Evolutionary conservation across 805 yeast genomes (phyloP), one percentile per base, ranked within the genome.

Genomic region (Wickerhamia fluorescens): DNA sequence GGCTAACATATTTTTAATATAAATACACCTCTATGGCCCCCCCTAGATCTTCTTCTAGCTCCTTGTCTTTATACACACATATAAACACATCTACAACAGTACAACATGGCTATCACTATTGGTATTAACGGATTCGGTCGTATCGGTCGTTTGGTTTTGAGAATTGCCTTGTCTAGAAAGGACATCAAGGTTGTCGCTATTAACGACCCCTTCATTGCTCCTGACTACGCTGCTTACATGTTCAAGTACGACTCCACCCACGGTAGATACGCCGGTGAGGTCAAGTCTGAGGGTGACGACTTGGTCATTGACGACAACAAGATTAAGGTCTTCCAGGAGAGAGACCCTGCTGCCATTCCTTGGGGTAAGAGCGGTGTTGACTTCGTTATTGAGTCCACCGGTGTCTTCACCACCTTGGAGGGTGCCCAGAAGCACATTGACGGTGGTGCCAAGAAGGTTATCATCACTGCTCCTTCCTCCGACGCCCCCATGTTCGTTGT

Each of bases 41-140:
- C n/a, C n/a, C n/a, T n/a, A n/a, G n/a, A n/a, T n/a, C n/a, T n/a
- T n/a, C n/a, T n/a, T n/a, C n/a, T n/a, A n/a, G n/a, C n/a, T n/a
- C 11, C 24, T 10, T 12, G 7, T n/a, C 13, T 22, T 22, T n/a
- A 10, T 12, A 10, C 13, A 8, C 24, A 9, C 13, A 20, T 11
- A 30, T 14, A 21, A 11, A 26, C 12, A 20, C 26, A 7, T 8
- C 20, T 18, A 18, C 20, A 18, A 18, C 20, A 8, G 7, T 27
- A 20, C 26, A 38, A 30, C 26, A 47, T 47, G 51, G 38, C 38
- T 34, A 44, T 50, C 39, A 49, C 48, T 28, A 45, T 53, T 37
- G 59, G 56, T 35, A 52, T 53, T 44, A 53, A 53, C 49, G 59
- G 59, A 30, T 53, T 53, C 45, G 59, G 59, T 30, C 51, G 59